These are phyloP conservation scores for Russula sp. DNA, from an alignment of 768 basidiomycete species.

Conservation along the genomic window DNA sequence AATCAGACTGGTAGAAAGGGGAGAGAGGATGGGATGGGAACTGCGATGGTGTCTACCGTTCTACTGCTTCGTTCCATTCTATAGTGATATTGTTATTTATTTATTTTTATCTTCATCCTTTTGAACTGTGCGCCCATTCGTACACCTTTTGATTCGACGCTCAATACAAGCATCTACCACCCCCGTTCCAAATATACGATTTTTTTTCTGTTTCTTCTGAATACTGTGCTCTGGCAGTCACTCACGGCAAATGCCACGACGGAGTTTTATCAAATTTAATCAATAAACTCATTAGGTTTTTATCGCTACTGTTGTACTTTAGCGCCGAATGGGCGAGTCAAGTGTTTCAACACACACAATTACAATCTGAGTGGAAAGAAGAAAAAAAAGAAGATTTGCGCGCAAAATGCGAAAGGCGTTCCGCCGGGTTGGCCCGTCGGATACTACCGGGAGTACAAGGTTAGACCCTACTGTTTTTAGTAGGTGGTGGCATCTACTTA, in stretches of 20 bases:
- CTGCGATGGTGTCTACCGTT: background rate
- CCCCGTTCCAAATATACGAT: no score
- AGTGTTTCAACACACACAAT: background rate
- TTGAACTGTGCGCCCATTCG: background rate
- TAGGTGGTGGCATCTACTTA: no score
- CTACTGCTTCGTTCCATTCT: background rate
- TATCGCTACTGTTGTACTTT: background rate
- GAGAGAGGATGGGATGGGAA: background rate
- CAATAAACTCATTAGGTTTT: no score
- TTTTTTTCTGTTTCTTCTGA: no score
- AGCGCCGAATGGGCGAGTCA: background rate
- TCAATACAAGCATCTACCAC: no score
- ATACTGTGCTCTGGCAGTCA: no score
- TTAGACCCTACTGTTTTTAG: no score
- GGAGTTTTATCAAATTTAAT: background rate
- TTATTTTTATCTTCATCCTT: background rate
- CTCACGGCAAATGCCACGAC: background rate
- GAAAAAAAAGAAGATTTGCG: background rate
- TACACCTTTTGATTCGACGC: background rate
- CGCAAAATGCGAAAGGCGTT: conserved; percentile 5
- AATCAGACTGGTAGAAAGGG: background rate
- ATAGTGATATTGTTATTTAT: background rate
- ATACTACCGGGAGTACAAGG: background rate
- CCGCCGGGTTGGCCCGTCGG: background rate
- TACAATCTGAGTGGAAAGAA: background rate